phyloP scores from a whole-genome alignment of 345 rosid species.

The Salix exigua region DNA sequence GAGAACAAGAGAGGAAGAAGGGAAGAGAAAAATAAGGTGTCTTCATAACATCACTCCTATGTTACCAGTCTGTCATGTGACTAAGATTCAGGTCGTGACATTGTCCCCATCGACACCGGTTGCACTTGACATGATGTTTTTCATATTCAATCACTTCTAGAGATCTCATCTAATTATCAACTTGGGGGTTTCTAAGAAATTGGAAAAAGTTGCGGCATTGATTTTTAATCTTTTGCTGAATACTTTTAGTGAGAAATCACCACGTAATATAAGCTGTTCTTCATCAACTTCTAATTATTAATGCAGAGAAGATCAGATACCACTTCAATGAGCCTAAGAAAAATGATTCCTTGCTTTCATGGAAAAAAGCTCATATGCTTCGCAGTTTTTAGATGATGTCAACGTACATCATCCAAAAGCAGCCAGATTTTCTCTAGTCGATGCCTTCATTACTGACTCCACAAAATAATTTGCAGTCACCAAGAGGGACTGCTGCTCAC shows the following conservation, averaged over 20 bases:
- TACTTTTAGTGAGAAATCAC: not conserved
- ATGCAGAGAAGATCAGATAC: not conserved
- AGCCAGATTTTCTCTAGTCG: not conserved
- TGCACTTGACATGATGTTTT: too few relatives aligned
- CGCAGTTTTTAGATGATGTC: not conserved
- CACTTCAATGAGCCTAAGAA: not conserved
- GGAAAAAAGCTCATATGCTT: not conserved
- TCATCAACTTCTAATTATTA: not conserved
- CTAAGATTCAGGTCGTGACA: too few relatives aligned
- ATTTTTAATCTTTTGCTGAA: not conserved
- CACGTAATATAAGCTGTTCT: not conserved
- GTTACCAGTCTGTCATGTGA: too few relatives aligned
- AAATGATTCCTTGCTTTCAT: not conserved
- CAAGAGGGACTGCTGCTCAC: not conserved
- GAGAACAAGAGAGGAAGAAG: too few relatives aligned
- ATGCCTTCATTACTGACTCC: not conserved
- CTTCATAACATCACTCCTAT: too few relatives aligned
- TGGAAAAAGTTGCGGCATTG: not conserved
- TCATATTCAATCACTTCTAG: not conserved
- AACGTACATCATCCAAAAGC: too few relatives aligned
- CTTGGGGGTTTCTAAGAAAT: not conserved
- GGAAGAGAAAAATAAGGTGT: too few relatives aligned
- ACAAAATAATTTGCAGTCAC: not conserved
- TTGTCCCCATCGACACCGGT: too few relatives aligned
- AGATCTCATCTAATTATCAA: not conserved